Base-by-base conservation (phyloP, 805 yeast genomes). In the Isabelozyma heimii region DNA sequence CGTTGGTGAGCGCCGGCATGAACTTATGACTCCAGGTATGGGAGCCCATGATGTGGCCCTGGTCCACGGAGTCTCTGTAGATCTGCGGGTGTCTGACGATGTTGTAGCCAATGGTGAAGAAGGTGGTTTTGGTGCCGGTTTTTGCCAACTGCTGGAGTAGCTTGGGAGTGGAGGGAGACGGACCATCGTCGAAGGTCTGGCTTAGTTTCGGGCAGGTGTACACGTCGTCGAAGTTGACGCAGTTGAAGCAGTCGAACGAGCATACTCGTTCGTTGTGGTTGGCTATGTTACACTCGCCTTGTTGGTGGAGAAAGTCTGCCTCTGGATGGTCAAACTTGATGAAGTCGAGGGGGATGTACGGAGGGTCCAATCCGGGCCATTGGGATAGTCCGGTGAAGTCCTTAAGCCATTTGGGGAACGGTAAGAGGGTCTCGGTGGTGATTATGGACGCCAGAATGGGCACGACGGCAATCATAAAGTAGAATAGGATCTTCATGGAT, bases 141-240 rank as follows among this genome's bases (percentile, higher is more conserved):
- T 55, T 59, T 7, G 70, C 65, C 53, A 91, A 67, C n/a, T 73
- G 67, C 3, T 73, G 67, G 20, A 91, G 64, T 28, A 92, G 73
- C 40, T 73, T 74, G 4, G 79, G 70, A 0, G 97, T 91, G 17
- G 81, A 77, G 0, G 82, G 82, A 0, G 91, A 79, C 1, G 99
- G 99, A 0, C 99, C 98, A 64, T 92, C 98, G 64, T 92, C 99
- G 67, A 92, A 92, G 0, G 96, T 85, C 68, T 92, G 98, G 0
- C 91, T 82, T 37, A 92, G 71, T 43, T 73, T 70, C 2, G 84
- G 80, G 64, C 97, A 91, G 0, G 92, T 81, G 57, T 72, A 78
- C 5, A 87, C 82, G 61, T 91, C 98, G 65, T 87, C 94, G 37
- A 70, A 77, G 20, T 83, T 81, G 26, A 84, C 81, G 69, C 97